Base-by-base conservation (phyloP, 176 grass and related monocot genomes). In the Zizania latifolia region DNA sequence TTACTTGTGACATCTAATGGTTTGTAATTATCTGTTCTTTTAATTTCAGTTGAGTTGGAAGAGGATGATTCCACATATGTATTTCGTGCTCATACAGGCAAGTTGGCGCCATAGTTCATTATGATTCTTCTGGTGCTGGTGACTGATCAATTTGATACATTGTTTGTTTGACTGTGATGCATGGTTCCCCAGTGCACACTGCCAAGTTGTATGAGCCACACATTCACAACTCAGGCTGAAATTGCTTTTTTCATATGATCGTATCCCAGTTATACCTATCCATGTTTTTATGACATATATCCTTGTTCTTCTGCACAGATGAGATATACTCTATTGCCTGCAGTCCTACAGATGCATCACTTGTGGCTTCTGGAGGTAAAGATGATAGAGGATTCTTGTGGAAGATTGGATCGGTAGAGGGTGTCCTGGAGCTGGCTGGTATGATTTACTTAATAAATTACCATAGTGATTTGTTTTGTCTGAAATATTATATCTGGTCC, bases 361-460 rank as follows among this genome's bases (percentile, higher is more conserved):
- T 98, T 88, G 95, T 92, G 57, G 89, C 87, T 27, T 88, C 95
- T 48, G 91, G 95, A 59, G 91, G 89, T 27, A 92, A 86, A 85
- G 91, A 98, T 73, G 95, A 98, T 72, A 98, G 68, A 83, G 95
- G 84, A 62, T 98, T 90, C 66, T 43, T 98, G 57, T 98, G 91
- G 95, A 94, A 83, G 65, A 98, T 94, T 86, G 89, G 91, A 75
- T 85, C 78, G 62, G 10, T 53, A 78, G 89, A 90, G 58, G 40
- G 55, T 46, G 58, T 39, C 32, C 13, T 92, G 59, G 95, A 98
- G 86, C 86, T 98, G 61, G 41, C 68, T 46, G 85, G 85, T 83
- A 87, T 23, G 21, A 1, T 71, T 71, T 32, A 2, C 4, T 65
- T 55, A 36, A 23, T 19, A 48, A 48, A 17, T 38, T 77, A 10